These are phyloP conservation scores for Botrytis deweyae DNA, from an alignment of 2,329 filamentous ascomycete species.

Conservation along the genomic window DNA sequence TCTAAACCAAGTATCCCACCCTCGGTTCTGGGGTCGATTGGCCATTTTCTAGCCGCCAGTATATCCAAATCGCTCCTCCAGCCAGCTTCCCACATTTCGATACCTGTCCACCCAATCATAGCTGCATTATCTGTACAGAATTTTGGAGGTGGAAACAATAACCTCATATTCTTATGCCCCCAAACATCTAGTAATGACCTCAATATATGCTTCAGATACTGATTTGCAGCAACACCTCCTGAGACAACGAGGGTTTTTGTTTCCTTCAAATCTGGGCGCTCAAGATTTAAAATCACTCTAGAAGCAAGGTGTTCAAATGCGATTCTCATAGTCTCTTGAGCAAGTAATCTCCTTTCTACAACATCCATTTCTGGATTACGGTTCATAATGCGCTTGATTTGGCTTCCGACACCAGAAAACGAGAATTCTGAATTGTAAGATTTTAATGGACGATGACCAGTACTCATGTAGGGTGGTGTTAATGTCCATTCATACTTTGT, in stretches of 20 bases:
- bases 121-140: conserved; percentile 94
- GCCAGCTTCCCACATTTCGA: conserved; percentile 87
- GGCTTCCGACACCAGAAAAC: conserved; percentile 70
- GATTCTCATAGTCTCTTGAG: conserved; percentile 71
- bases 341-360: conserved; percentile 67
- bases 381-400: conserved; percentile 57
- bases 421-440: conserved; percentile 53
- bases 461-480: conserved; percentile 61
- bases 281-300: conserved; percentile 68
- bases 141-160: conserved; percentile 72
- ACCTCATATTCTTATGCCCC: conserved; percentile 58
- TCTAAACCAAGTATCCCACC: conserved; percentile 65
- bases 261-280: conserved; percentile 29
- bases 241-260: conserved; percentile 72
- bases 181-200: conserved; percentile 59
- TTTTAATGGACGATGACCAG: conserved; percentile 44
- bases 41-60: conserved; percentile 67
- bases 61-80: conserved; percentile 63
- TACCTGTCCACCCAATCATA: conserved; percentile 93
- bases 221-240: conserved; percentile 87
- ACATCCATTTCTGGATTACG: conserved; percentile 48
- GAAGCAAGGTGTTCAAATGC: conserved; percentile 85
- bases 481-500: conserved; percentile 64
- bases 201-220: conserved; percentile 69
- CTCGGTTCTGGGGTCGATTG: conserved; percentile 60